phyloP scores from a whole-genome alignment of 345 rosid species.

The Linum usitatissimum region DNA sequence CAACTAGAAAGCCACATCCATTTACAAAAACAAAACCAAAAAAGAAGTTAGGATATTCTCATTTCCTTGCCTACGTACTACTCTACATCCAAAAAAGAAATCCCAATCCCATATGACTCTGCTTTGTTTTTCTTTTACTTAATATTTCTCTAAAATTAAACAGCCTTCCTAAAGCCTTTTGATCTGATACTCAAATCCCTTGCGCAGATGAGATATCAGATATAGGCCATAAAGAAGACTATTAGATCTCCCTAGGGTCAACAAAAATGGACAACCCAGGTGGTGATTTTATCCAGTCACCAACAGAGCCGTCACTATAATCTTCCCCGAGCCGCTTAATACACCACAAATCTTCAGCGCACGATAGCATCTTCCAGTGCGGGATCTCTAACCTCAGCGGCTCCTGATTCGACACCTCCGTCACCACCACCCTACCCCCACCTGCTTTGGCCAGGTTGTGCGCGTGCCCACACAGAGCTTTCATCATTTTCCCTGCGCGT shows the following conservation, averaged over 20 bases:
- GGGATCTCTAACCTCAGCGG: conserved; percentile 66
- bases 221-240: background rate
- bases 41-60: background rate
- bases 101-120: too few relatives aligned
- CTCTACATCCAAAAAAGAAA: background rate
- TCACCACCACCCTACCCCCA: conserved; percentile 65
- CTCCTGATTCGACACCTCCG: conserved; percentile 64
- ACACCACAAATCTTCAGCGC: conserved; percentile 80
- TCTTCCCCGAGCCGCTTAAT: conserved; percentile 76
- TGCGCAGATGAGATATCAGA: background rate
- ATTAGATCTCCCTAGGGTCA: conserved; percentile 82
- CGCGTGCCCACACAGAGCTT: conserved; percentile 62
- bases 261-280: conserved; percentile 80
- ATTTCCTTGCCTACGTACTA: background rate
- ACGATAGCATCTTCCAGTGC: conserved; percentile 72
- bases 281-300: conserved; percentile 90
- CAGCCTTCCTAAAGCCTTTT: too few relatives aligned
- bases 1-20: too few relatives aligned
- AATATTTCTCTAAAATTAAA: too few relatives aligned
- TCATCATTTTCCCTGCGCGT: conserved; percentile 45
- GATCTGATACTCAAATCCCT: background rate
- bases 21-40: too few relatives aligned
- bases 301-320: conserved; percentile 61
- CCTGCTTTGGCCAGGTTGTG: conserved; percentile 68
- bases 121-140: background rate